phyloP scores from a whole-genome alignment of 257 asterid species.

The Solanum pennellii region DNA sequence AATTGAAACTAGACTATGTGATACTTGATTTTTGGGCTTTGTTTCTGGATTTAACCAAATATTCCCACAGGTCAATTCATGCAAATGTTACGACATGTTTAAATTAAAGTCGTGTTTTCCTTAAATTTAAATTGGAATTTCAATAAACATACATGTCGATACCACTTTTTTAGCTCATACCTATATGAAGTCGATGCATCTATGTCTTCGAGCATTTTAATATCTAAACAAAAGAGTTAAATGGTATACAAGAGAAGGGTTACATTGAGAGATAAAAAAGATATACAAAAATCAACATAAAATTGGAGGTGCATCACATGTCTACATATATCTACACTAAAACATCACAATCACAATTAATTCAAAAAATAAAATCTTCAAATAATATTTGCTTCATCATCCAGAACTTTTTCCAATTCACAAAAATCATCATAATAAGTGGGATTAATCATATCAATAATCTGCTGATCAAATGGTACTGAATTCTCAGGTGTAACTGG shows the following conservation, averaged over 20 bases:
- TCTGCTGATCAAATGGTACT: background rate
- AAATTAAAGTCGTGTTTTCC: no score
- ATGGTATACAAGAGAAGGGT: no score
- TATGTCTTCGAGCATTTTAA: background rate
- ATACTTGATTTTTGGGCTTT: background rate
- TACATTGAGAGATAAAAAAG: background rate
- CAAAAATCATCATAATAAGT: background rate
- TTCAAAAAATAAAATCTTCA: background rate
- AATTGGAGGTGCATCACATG: background rate
- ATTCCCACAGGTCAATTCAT: no score
- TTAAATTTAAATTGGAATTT: no score
- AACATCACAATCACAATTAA: background rate
- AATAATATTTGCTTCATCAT: constrained; percentile 23
- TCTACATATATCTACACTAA: background rate
- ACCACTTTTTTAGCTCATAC: background rate
- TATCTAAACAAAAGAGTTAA: background rate
- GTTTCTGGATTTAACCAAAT: background rate
- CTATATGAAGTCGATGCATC: background rate
- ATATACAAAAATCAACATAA: background rate
- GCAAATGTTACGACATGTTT: no score
- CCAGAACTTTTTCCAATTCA: constrained; percentile 5
- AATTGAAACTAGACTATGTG: background rate
- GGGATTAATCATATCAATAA: background rate
- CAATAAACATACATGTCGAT: background rate
- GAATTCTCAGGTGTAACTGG: constrained; percentile 8